phyloP scores from a whole-genome alignment of 192 early-diverging fungal genomes.

The Backusella psychrophila region DNA sequence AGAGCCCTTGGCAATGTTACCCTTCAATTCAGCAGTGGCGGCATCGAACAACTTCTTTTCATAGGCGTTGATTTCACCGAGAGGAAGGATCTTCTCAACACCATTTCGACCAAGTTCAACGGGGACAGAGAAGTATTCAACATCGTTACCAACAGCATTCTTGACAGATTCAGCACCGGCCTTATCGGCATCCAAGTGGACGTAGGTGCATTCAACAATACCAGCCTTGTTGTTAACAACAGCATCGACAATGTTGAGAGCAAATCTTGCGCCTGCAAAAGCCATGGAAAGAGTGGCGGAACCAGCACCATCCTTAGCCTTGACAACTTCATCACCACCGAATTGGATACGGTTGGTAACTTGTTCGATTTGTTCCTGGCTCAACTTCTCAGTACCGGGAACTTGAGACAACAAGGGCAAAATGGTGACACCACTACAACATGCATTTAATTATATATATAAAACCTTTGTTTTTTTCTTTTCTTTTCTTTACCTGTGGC shows the following conservation, averaged over 20 bases:
- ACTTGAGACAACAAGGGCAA: constrained; percentile 89
- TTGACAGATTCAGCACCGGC: neutral
- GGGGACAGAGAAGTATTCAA: constrained; percentile 78
- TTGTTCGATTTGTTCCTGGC: constrained; percentile 83
- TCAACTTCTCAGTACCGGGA: constrained; percentile 53
- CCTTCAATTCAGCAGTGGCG: constrained; percentile 87
- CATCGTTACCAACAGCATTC: constrained; percentile 42
- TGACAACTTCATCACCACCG: constrained; percentile 99
- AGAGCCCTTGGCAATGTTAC: constrained; percentile 91
- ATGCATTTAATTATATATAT: too few species aligned
- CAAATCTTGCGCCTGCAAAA: constrained; percentile 89
- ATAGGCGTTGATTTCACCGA: constrained; percentile 76
- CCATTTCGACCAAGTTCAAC: constrained; percentile 84
- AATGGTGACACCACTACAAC: constrained; percentile 87
- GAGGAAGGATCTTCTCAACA: constrained; percentile 81
- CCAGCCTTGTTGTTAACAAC: constrained; percentile 70
- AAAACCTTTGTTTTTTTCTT: too few species aligned
- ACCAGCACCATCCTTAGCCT: constrained; percentile 97
- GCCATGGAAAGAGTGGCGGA: constrained; percentile 93
- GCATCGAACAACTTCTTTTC: constrained; percentile 84
- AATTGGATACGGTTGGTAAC: constrained; percentile 98
- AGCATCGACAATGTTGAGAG: constrained; percentile 86
- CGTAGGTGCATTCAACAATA: constrained; percentile 88
- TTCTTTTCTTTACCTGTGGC: constrained; percentile 49
- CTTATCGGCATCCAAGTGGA: constrained; percentile 59